phyloP scores from a whole-genome alignment of 2,329 filamentous ascomycete genomes.

The Aspergillus calidoustus region DNA sequence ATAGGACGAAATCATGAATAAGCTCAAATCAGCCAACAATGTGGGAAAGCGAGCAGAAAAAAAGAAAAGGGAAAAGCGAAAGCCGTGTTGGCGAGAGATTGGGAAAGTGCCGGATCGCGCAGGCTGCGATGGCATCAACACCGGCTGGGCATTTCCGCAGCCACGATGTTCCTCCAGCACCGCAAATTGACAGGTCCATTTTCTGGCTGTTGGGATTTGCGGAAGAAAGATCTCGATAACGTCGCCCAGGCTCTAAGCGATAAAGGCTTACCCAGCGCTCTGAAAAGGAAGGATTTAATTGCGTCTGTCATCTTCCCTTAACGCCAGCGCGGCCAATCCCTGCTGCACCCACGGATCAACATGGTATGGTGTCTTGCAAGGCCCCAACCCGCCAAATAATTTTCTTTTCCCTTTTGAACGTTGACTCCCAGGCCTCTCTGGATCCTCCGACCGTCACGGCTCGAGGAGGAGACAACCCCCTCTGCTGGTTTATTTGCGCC shows the following conservation, averaged over 20 bases:
- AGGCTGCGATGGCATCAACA: slow-evolving; percentile 7
- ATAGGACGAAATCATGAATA: slow-evolving; percentile 5
- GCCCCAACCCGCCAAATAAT: slow-evolving; percentile 10
- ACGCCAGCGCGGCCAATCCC: slow-evolving; percentile 15
- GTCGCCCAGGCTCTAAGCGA: slow-evolving; percentile 4
- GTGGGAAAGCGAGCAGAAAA: not conserved
- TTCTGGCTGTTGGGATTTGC: not conserved
- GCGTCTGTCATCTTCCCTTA: slow-evolving; percentile 10
- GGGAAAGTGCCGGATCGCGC: not conserved
- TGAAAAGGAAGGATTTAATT: slow-evolving; percentile 15
- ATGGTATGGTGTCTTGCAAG: slow-evolving; percentile 10
- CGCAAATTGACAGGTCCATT: slow-evolving; percentile 11
- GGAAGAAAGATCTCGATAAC: slow-evolving; percentile 5
- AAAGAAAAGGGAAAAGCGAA: not conserved
- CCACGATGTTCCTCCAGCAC: not conserved
- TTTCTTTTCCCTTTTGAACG: slow-evolving; percentile 7
- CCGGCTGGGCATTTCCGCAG: not conserved
- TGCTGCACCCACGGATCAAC: slow-evolving; percentile 15
- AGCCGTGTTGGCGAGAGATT: not conserved
- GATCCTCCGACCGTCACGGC: slow-evolving; percentile 1
- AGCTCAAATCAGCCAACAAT: slow-evolving; percentile 14
- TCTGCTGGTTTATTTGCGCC: slow-evolving; percentile 8
- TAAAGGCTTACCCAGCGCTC: slow-evolving; percentile 7
- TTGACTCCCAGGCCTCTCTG: slow-evolving; percentile 1
- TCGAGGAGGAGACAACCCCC: not conserved